A percentile compares a stretch with the other conserved stretches of the same genome.
These are phyloP conservation scores for Penicillium sp. DNA, from an alignment of 2,329 filamentous ascomycete genomes.

Conservation along the genomic window DNA sequence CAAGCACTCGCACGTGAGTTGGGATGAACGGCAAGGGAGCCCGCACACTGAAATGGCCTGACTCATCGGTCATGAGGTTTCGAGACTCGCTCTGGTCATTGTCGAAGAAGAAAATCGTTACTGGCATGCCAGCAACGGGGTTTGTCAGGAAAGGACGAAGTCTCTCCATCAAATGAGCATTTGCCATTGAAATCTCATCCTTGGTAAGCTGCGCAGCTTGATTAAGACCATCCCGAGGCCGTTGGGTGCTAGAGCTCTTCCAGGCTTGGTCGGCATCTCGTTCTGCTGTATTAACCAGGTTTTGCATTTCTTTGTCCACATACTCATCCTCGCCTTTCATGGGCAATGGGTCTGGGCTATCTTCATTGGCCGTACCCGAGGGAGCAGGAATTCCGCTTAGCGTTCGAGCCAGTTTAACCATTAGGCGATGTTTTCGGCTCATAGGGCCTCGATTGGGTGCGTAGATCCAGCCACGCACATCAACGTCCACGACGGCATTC, in stretches of 20 bases:
- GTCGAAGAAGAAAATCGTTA: slow-evolving; percentile 96
- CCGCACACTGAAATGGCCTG: slow-evolving; percentile 83
- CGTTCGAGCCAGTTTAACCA: slow-evolving; percentile 84
- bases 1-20: slow-evolving; percentile 84
- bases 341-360: slow-evolving; percentile 41
- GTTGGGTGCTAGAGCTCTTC: slow-evolving; percentile 60
- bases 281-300: slow-evolving; percentile 73
- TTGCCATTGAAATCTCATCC: slow-evolving; percentile 76
- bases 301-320: slow-evolving; percentile 74
- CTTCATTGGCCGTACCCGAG: slow-evolving; percentile 38
- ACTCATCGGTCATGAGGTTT: slow-evolving; percentile 82
- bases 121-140: slow-evolving; percentile 73
- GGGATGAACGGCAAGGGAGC: slow-evolving; percentile 87
- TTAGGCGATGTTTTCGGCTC: slow-evolving; percentile 81
- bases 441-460: slow-evolving; percentile 81
- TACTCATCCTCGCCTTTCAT: slow-evolving; percentile 63
- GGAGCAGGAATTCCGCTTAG: slow-evolving; percentile 84
- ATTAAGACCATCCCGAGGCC: slow-evolving; percentile 53
- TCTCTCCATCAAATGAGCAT: slow-evolving; percentile 84
- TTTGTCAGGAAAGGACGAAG: slow-evolving; percentile 89
- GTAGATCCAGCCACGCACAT: slow-evolving; percentile 95
- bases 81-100: slow-evolving; percentile 78
- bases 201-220: slow-evolving; percentile 61
- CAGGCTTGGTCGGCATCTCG: slow-evolving; percentile 72
- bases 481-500: slow-evolving; percentile 86